Conservation (phyloP, 805 yeast species). For the Saccharomycopsis schoenii region DNA sequence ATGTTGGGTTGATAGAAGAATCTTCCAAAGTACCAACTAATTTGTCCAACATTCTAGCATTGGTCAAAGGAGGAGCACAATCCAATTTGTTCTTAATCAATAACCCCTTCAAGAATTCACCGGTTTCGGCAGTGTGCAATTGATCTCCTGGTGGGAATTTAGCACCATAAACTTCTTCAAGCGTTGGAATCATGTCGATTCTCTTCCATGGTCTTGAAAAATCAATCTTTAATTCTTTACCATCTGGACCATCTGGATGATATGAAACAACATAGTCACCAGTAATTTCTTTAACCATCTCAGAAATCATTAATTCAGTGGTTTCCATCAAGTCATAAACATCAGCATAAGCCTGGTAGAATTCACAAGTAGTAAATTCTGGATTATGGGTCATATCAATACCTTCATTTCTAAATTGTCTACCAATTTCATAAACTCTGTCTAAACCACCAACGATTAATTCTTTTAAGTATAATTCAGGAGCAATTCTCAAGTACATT, state of each 20-base stretch:
- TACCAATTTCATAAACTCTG: slow-evolving; percentile 78
- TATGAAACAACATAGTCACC: slow-evolving; percentile 79
- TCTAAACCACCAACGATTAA: slow-evolving; percentile 80
- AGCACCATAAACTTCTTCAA: slow-evolving; percentile 77
- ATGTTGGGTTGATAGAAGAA: slow-evolving; percentile 90
- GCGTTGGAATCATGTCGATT: slow-evolving; percentile 91
- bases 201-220: slow-evolving; percentile 98
- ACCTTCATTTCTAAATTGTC: slow-evolving; percentile 84
- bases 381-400: slow-evolving; percentile 90
- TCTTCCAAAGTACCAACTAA: slow-evolving; percentile 96
- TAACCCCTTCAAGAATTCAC: slow-evolving; percentile 74
- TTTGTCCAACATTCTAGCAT: slow-evolving; percentile 98
- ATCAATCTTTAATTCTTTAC: slow-evolving; percentile 68
- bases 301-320: slow-evolving; percentile 89
- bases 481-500: slow-evolving; percentile 97
- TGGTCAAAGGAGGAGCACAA: slow-evolving; percentile 85
- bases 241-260: slow-evolving; percentile 92
- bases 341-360: slow-evolving; percentile 64
- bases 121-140: slow-evolving; percentile 90
- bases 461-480: slow-evolving; percentile 84
- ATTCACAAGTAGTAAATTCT: slow-evolving; percentile 86
- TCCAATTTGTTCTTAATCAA: slow-evolving; percentile 74
- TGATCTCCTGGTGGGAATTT: slow-evolving; percentile 94
- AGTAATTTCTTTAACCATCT: slow-evolving; percentile 93
- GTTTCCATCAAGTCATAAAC: slow-evolving; percentile 62